Base-by-base conservation (phyloP, 2,329 filamentous ascomycete species). In the Botrytis galanthina region DNA sequence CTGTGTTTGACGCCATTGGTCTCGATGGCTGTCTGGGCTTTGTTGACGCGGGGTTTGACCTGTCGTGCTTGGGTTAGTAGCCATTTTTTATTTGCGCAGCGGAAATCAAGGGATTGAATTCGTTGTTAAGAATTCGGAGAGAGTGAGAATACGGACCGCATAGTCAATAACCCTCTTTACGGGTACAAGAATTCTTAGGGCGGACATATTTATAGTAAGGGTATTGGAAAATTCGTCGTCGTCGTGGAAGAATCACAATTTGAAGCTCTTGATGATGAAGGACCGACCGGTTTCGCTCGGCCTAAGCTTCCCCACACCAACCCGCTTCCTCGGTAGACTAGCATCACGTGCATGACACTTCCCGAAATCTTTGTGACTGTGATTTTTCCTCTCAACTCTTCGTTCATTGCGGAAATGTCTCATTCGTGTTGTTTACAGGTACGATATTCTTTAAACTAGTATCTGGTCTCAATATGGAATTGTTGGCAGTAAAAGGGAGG, bases 1-100 rank as follows among this genome's bases (percentile, higher is more conserved):
- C 92, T 95, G 88, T 98, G 95, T 85, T 98, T 98, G 81, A 98
- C 94, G 78, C 93, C 93, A 77, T 91, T 88, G 72, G 93, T 97
- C 85, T 98, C 95, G 84, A 99, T 92, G 81, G 90, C 95, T 75
- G 95, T 98, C 84, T 90, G 87, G 77, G 89, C 84, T 83, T 90
- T 91, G 86, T 91, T 91, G 82, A 91, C 88, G 78, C 89, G 88
- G 73, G 89, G 89, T 81, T 91, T 91, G 85, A 91, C 88, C 89
- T 91, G 78, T 39, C 22, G 29, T 70, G 37, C 68, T 54, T 67
- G 32, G 29, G 29, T 73, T 70, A 42, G 29, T 72, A 32, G 18
- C 12, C 9, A 14, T 48, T 72, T 60, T 59, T 57, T 26, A 14
- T 44, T 67, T 37, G 51, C 29, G 26, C 20, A 5, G 20, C 29